Evolutionary conservation across 225 moss, liverwort and hornwort genomes (phyloP), one percentile per base, ranked within the genome.

Genomic region (Physcomitrellopsis africana): DNA sequence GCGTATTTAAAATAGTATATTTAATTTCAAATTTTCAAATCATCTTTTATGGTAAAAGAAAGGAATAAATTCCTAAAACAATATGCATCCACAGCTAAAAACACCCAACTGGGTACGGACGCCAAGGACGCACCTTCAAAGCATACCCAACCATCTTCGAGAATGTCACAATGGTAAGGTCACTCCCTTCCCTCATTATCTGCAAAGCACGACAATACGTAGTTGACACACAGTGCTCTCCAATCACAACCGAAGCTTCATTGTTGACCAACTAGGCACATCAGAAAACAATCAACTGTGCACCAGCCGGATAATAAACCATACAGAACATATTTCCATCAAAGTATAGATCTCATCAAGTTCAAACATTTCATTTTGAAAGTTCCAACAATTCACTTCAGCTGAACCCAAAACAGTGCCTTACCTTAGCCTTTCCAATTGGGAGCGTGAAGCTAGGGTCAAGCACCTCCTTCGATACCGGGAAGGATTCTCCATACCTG

Each of bases 391-490:
- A 23, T 66, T 16, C 20, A 23, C 44, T 66, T 10, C 1, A n/a
- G 19, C 32, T 59, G 58, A 5, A 17, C 46, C 12, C 51, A 0
- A 61, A 32, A 32, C 1, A 1, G 4, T 0, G 47, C 12, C 68
- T 73, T 51, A 94, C 89, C 87, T 94, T 94, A 4, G 94, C 87
- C 75, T 89, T 87, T 62, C 89, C 94, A 22, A 95, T 88, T 18
- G 92, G 91, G 49, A 95, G 78, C 64, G 91, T 88, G 70, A 92
- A 89, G 48, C 83, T 91, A 43, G 91, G 91, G 62, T 91, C 92
- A 80, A 88, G 51, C 32, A 76, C 75, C 79, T 81, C 88, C 75
- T 88, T 83, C 18, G 87, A 89, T 41, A 92, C 62, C 59, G 83
- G 78, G 32, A 92, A 94, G 0, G 86, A 46, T 72, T 77, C 81